Evolutionary conservation across 1,139 yeast genomes (phyloP).

Genomic region (Yamadazyma membranifaciens): DNA sequence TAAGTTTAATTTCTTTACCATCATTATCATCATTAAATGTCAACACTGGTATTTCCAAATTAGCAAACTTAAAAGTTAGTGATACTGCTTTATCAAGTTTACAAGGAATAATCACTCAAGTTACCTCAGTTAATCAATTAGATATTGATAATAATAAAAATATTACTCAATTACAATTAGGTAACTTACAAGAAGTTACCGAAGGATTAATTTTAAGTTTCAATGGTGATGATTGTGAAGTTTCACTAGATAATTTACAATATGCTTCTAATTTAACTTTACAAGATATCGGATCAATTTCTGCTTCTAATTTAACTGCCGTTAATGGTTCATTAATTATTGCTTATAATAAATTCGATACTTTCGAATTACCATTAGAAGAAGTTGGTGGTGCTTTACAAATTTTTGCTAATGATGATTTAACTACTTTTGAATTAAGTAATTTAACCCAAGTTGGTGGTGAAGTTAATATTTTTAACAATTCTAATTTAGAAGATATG

Average conservation of each 20-base stretch:
- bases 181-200: conserved; percentile 32
- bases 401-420: conserved; percentile 44
- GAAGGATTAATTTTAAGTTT: conserved; percentile 41
- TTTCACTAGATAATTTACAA: conserved; percentile 34
- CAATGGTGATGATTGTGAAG: conserved; percentile 43
- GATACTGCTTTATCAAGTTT: conserved; percentile 45
- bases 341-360: conserved; percentile 41
- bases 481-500: conserved; percentile 39
- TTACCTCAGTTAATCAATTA: conserved; percentile 34
- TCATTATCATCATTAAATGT: conserved; percentile 39
- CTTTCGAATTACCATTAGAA: conserved; percentile 31
- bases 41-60: conserved; percentile 37
- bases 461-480: conserved; percentile 43
- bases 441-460: conserved; percentile 40
- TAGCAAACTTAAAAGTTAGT: conserved; percentile 34
- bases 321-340: conserved; percentile 44
- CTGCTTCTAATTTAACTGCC: conserved; percentile 33
- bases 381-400: conserved; percentile 42
- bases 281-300: conserved; percentile 37
- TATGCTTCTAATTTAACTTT: conserved; percentile 48
- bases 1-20: conserved; percentile 43
- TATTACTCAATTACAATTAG: conserved; percentile 36
- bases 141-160: conserved; percentile 48
- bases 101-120: conserved; percentile 34
- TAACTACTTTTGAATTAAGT: conserved; percentile 28